phyloP scores from a whole-genome alignment of 495 filamentous ascomycete genomes.

The Amphirosellinia nigrospora region DNA sequence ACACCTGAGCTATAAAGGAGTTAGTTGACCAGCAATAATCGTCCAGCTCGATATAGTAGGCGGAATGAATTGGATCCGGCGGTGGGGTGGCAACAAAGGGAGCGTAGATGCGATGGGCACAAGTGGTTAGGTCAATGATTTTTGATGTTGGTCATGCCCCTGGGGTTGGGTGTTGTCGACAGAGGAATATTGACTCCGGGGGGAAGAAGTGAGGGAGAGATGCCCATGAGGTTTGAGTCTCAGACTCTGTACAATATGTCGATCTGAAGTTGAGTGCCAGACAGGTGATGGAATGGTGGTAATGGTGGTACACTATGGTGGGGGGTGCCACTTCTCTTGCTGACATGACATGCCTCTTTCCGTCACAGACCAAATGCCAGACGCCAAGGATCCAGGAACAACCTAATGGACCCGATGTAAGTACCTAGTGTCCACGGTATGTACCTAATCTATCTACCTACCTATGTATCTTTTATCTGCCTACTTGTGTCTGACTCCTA shows the following conservation, averaged over 20 bases:
- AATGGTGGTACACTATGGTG: no score
- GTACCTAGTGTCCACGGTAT: no score
- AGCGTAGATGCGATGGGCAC: neutral
- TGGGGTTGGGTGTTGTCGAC: neutral
- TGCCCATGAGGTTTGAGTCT: slow-evolving; percentile 14
- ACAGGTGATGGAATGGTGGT: slow-evolving; percentile 1
- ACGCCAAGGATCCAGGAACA: slow-evolving; percentile 12
- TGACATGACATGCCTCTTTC: slow-evolving; percentile 6
- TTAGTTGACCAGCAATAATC: neutral
- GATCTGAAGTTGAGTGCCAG: neutral
- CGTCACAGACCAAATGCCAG: slow-evolving; percentile 12
- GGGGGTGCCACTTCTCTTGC: slow-evolving; percentile 1
- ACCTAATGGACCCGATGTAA: neutral
- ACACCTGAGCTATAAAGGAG: neutral
- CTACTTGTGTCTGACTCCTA: no score
- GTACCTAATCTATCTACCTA: slow-evolving; percentile 7
- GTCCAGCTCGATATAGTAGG: neutral
- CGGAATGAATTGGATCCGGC: neutral
- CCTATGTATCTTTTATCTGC: neutral
- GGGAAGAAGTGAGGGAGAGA: neutral
- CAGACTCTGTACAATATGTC: neutral
- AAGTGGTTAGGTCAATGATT: neutral
- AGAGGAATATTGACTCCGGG: neutral
- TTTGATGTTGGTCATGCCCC: neutral
- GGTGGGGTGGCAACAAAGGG: neutral